Evolutionary conservation across 148 eudicot species (phyloP).

Genomic region (Linanthus parryae): DNA sequence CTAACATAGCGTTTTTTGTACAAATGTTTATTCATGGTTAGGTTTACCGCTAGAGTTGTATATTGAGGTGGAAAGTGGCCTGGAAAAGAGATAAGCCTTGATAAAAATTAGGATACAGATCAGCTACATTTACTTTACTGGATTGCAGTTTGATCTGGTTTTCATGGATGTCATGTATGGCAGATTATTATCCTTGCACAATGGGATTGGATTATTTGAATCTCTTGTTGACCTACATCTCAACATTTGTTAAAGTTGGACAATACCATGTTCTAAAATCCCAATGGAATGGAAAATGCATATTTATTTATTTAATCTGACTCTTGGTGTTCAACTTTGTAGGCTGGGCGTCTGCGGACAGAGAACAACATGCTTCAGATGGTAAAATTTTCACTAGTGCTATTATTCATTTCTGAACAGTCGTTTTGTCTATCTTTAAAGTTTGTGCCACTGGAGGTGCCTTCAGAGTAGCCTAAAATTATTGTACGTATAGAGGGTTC

Average conservation of each 20-base stretch:
- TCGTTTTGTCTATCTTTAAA: not conserved
- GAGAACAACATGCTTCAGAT: conserved; percentile 74
- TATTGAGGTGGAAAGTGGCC: no score
- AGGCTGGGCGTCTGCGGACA: conserved; percentile 51
- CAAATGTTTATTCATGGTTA: no score
- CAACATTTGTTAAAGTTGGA: not conserved
- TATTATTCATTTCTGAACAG: not conserved
- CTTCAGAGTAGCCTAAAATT: not conserved
- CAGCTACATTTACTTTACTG: no score
- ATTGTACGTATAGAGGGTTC: no score
- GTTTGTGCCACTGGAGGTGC: not conserved
- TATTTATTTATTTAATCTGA: conserved; percentile 7
- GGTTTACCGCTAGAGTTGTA: no score
- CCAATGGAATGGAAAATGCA: not conserved
- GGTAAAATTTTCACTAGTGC: conserved; percentile 37
- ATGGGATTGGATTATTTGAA: not conserved
- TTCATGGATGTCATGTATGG: not conserved
- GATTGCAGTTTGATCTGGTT: conserved; percentile 2
- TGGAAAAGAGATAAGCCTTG: no score
- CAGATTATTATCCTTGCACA: not conserved
- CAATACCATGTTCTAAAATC: no score
- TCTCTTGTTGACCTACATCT: not conserved
- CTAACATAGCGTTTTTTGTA: no score
- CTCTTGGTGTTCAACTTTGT: conserved; percentile 18
- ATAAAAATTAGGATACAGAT: no score